phyloP scores from a whole-genome alignment of 2,329 filamentous ascomycete genomes.

The Magnaporthiopsis incrustans region DNA sequence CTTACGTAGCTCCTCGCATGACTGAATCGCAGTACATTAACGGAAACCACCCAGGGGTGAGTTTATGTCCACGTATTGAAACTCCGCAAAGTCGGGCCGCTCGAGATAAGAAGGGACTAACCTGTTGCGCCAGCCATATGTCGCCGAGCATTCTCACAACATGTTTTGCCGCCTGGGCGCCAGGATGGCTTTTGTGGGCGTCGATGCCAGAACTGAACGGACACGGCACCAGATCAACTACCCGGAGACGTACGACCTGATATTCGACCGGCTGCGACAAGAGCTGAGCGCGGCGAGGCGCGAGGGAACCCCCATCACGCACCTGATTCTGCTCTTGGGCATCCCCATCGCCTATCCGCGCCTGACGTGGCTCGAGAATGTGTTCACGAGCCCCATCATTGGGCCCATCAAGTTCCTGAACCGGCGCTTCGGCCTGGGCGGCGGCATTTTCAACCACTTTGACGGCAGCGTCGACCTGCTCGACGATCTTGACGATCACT shows the following conservation, averaged over 20 bases:
- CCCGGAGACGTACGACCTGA: constrained; percentile 75
- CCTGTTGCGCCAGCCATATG: constrained; percentile 60
- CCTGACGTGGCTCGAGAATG: constrained; percentile 93
- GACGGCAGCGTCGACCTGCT: constrained; percentile 89
- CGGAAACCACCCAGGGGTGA: constrained; percentile 64
- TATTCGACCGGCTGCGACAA: constrained; percentile 67
- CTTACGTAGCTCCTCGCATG: constrained; percentile 55
- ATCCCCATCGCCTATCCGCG: constrained; percentile 86
- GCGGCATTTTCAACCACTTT: constrained; percentile 85
- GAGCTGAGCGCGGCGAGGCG: constrained; percentile 61
- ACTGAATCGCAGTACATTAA: constrained; percentile 69
- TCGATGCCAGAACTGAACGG: constrained; percentile 91
- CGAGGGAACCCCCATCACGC: constrained; percentile 70
- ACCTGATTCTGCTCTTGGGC: constrained; percentile 79
- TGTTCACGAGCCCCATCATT: constrained; percentile 75
- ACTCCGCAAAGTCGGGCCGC: neutral
- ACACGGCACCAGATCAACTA: constrained; percentile 94
- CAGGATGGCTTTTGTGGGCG: constrained; percentile 73
- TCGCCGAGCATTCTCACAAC: constrained; percentile 78
- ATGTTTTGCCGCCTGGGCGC: constrained; percentile 79
- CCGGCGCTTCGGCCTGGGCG: constrained; percentile 78
- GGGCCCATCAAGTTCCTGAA: constrained; percentile 84
- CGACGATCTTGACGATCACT: constrained; percentile 92
- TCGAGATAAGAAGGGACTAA: constrained; percentile 30
- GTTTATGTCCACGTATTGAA: constrained; percentile 22